These are phyloP conservation scores for Akanthomyces dipterigenus DNA, from an alignment of 2,329 filamentous ascomycete species.

Conservation along the genomic window DNA sequence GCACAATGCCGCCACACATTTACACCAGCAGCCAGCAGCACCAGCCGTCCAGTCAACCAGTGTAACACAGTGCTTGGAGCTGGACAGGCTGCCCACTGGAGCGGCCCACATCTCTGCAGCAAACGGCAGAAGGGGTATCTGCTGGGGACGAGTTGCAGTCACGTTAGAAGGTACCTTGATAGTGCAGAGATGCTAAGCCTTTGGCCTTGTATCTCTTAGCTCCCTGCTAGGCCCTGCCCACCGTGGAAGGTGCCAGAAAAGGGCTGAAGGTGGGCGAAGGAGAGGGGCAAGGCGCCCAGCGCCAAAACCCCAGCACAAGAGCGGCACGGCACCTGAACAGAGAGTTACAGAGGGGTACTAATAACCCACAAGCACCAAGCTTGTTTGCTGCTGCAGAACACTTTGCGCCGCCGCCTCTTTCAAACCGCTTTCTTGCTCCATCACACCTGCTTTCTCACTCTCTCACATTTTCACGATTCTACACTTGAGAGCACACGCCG, in stretches of 20 bases:
- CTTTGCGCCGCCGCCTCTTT: background rate
- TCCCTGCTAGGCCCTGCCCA: background rate
- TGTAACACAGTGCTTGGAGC: background rate
- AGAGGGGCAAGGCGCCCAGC: conserved; percentile 1
- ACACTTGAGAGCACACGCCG: background rate
- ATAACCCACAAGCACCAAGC: background rate
- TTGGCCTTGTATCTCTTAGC: background rate
- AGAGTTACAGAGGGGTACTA: background rate
- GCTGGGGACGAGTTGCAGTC: background rate
- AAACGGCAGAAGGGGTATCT: background rate
- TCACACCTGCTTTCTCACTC: conserved; percentile 6
- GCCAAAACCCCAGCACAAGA: background rate
- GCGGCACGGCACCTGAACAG: background rate
- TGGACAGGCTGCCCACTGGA: background rate
- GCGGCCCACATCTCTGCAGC: background rate
- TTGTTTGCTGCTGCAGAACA: background rate
- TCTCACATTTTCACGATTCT: background rate
- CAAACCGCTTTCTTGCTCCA: background rate
- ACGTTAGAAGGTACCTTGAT: background rate
- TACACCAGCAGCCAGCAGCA: background rate
- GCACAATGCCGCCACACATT: background rate
- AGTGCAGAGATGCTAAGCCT: background rate
- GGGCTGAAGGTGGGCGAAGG: conserved; percentile 1
- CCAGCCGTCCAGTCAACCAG: background rate
- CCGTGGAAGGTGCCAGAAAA: conserved; percentile 13